Evolutionary conservation across 129 eudicot species (phyloP), one percentile per base, ranked within the genome.

Genomic region (Lonicera japonica): DNA sequence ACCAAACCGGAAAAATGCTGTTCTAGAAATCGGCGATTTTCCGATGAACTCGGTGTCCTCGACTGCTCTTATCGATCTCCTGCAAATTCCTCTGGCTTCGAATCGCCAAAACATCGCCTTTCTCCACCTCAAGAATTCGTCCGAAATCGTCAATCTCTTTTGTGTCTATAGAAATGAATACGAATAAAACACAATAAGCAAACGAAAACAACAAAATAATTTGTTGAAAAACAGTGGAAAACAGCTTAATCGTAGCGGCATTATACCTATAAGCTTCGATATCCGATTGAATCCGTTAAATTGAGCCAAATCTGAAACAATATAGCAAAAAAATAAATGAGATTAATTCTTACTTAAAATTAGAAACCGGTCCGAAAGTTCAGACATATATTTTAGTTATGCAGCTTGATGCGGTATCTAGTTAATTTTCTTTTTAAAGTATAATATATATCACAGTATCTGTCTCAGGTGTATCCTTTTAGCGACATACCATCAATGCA

Each of bases 11-110:
- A 60, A 59, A 1, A 64, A 64, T 22, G 65, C 25, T 57, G 43
- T 10, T n/a, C 60, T 73, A 81, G 63, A 76, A 68, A 68, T 68
- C 68, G 68, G 70, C 73, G 64, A 81, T 52, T 76, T 76, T 76
- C 25, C 86, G 76, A 65, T 81, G 68, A 54, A 55, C 40, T 5
- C 73, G 77, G 5, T 60, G 41, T 8, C 7, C 18, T 60, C 39
- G 53, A 50, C 1, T 38, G 17, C 54, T 58, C 18, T 56, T 67
- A 13, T 72, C 58, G 19, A 46, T 36, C 64, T 72, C 68, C 36
- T 71, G 72, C 64, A 81, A 61, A 64, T 73, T 81, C 67, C 81
- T 73, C 22, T 51, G 20, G 79, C 76, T 82, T 51, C 83, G 66
- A 11, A 82, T 58, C 25, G 75, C 76, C 60, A 82, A 64, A 46